Evolutionary conservation across 495 filamentous ascomycete genomes (phyloP).

Genomic region (Aspergillus heteromorphus): DNA sequence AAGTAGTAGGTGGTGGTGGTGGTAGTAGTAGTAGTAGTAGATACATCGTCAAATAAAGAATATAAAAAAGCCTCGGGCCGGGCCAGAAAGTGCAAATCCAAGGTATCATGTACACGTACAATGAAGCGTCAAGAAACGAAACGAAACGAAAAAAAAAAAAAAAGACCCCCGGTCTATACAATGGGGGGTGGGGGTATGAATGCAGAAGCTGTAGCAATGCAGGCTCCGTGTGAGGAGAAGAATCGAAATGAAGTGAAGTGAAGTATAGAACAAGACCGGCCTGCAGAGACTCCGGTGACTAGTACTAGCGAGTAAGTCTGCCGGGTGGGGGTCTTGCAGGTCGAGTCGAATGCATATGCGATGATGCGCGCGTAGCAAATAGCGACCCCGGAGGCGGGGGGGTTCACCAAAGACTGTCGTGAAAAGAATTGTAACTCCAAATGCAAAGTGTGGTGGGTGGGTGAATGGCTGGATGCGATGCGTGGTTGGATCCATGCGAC

Average conservation of each 20-base stretch:
- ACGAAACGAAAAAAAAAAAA: slow-evolving; percentile 15
- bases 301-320: no score
- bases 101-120: slow-evolving; percentile 28
- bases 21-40: not conserved
- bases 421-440: slow-evolving; percentile 15
- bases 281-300: not conserved
- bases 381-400: not conserved
- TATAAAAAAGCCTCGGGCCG: not conserved
- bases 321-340: not conserved
- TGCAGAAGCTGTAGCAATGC: slow-evolving; percentile 16
- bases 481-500: no score
- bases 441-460: slow-evolving; percentile 7
- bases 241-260: slow-evolving; percentile 4
- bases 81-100: slow-evolving; percentile 8
- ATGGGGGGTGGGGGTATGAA: slow-evolving; percentile 10
- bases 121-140: slow-evolving; percentile 17
- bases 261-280: not conserved
- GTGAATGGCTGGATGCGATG: no score
- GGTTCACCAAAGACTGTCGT: not conserved
- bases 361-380: slow-evolving; percentile 18
- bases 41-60: slow-evolving; percentile 12
- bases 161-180: slow-evolving; percentile 19
- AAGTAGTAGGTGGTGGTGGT: not conserved
- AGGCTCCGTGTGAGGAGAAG: slow-evolving; percentile 5
- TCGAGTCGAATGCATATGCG: slow-evolving; percentile 11